Base-by-base conservation (phyloP, 106 monocot species). In the Cymbidium sinense region DNA sequence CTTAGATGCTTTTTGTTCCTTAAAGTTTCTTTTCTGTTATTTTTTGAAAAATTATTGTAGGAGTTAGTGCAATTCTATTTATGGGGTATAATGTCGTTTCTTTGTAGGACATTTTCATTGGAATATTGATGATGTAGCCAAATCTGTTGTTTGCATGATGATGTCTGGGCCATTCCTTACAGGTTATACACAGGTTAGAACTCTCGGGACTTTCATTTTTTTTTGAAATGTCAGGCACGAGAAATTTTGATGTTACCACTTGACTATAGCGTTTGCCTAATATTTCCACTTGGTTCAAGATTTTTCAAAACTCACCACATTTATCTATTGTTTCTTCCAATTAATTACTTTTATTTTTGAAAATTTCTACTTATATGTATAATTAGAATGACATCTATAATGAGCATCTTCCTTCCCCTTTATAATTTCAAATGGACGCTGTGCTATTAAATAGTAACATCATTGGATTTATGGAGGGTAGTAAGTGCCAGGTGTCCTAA, bases 131-230 rank as follows among this genome's bases (percentile, higher is more conserved):
- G 96, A 96, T 84, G 89, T 96, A 61, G 85, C 91, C 35, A 96
- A 96, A 81, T 79, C 96, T 62, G 76, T 96, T 86, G 76, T 88
- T 79, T 96, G 96, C 85, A 93, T 96, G 96, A 64, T 93, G 5
- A 91, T 95, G 95, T 90, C 95, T 69, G 95, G 95, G 7, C 95
- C 95, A 51, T 95, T 73, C 78, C 92, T 95, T 73, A 92, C 92
- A 47, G 92, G 95, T 39, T 95, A 92, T 69, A 90, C 95, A 64
- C 95, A 95, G 86, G 95, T 95, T 62, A 34, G 74, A 4, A 28
- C 41, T 47, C 2, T 58, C 7, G 55, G 23, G 19, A 58, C n/a
- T 12, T 51, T 12, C 12, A 13, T 12, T 52, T 20, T 52, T 17
- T 18, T 52, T 52, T 52, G 8, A 19, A 52, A 52, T 52, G 3